Conservation (phyloP, 2,329 filamentous ascomycete genomes). For the Aureobasidium zeae region DNA sequence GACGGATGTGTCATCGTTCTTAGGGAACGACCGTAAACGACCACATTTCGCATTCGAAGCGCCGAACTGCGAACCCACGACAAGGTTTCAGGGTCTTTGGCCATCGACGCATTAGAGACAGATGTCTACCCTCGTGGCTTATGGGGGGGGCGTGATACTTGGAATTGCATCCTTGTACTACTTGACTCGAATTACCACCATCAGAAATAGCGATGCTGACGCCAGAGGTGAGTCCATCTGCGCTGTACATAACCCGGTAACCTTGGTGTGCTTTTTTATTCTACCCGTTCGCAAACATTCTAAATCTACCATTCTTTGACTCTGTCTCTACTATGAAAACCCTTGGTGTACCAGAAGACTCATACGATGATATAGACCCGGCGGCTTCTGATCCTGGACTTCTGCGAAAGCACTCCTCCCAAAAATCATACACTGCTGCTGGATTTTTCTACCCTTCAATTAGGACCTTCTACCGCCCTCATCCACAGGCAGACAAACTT, state of each 20-base stretch:
- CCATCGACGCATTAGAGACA: slow-evolving; percentile 2
- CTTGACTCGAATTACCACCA: slow-evolving; percentile 10
- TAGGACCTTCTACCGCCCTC: slow-evolving; percentile 73
- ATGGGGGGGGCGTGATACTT: slow-evolving; percentile 1
- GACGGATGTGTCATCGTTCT: slow-evolving; percentile 5
- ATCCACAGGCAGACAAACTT: slow-evolving; percentile 73
- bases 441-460: slow-evolving; percentile 63
- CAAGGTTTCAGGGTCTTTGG: slow-evolving; percentile 3
- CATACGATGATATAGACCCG: slow-evolving; percentile 30
- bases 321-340: not conserved
- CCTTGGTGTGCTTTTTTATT: not conserved
- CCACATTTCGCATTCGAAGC: no score
- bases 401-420: slow-evolving; percentile 64
- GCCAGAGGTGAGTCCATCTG: slow-evolving; percentile 11
- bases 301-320: not conserved
- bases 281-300: no score
- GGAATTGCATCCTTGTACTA: slow-evolving; percentile 8
- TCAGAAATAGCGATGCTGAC: slow-evolving; percentile 8
- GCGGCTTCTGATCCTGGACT: slow-evolving; percentile 64
- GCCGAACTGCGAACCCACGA: slow-evolving; percentile 4
- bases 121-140: slow-evolving; percentile 11
- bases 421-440: slow-evolving; percentile 57
- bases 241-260: not conserved
- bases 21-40: no score
- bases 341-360: slow-evolving; percentile 4